A percentile compares a stretch with the other conserved stretches of the same genome.
Conservation (phyloP, 2,329 filamentous ascomycete species). For the Macrophomina pseudophaseolina region DNA sequence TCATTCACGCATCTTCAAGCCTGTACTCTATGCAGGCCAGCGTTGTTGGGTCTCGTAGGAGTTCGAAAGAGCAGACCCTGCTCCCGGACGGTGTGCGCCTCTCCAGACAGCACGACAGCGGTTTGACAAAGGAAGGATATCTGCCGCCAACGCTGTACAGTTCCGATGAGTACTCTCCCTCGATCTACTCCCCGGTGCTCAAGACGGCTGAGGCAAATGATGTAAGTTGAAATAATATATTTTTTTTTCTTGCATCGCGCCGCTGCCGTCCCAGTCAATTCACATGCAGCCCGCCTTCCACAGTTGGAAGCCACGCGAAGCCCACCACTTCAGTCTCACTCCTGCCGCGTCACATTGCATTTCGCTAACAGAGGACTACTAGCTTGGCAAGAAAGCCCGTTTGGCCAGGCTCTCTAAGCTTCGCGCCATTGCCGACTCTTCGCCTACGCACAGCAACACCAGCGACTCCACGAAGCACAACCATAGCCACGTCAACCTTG, state of each 20-base stretch:
- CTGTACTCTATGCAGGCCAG: slow-evolving; percentile 26
- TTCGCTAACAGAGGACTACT: neutral
- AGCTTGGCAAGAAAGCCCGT: neutral
- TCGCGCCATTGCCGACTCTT: slow-evolving; percentile 17
- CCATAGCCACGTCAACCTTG: neutral
- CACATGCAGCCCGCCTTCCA: neutral
- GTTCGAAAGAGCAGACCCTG: neutral
- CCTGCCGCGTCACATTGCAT: neutral
- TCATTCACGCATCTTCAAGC: slow-evolving; percentile 33
- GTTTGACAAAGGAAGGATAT: slow-evolving; percentile 13
- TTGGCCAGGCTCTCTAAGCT: neutral
- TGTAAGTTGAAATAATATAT: neutral
- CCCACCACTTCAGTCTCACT: neutral
- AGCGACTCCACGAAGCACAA: neutral
- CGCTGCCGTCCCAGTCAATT: neutral
- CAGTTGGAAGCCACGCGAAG: neutral
- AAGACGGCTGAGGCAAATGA: slow-evolving; percentile 1
- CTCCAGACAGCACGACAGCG: neutral
- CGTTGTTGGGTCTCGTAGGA: neutral
- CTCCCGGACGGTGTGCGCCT: slow-evolving; percentile 1
- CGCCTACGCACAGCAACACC: neutral
- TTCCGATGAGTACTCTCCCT: slow-evolving; percentile 35
- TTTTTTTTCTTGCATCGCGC: neutral
- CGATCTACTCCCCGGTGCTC: slow-evolving; percentile 30
- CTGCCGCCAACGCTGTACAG: slow-evolving; percentile 34